These are phyloP conservation scores for Fusarium protoensiforme DNA, from an alignment of 2,329 filamentous ascomycete genomes.

Conservation along the genomic window DNA sequence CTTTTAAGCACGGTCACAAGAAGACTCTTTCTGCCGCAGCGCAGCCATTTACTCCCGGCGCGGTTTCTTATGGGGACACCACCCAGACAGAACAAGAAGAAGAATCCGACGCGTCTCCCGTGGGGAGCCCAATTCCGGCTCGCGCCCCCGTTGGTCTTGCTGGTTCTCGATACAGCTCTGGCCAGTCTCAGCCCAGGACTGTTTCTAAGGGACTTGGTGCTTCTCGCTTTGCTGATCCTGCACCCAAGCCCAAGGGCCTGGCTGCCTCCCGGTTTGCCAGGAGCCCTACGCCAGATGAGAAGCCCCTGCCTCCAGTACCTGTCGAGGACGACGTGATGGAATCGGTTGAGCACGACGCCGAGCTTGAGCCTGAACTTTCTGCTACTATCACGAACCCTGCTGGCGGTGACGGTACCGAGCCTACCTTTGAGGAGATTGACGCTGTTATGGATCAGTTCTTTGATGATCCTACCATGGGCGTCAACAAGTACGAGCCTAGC, in stretches of 20 bases:
- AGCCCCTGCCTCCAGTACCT: conserved; percentile 39
- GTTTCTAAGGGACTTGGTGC: conserved; percentile 52
- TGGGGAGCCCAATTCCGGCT: conserved; percentile 30
- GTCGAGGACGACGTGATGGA: conserved; percentile 43
- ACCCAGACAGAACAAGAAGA: conserved; percentile 34
- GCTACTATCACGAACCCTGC: conserved; percentile 27
- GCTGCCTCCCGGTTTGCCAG: conserved; percentile 58
- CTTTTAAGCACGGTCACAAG: conserved; percentile 56
- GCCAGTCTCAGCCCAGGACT: conserved; percentile 46
- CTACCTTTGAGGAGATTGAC: conserved; percentile 86
- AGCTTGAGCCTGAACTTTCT: conserved; percentile 27
- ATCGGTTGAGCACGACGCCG: conserved; percentile 44
- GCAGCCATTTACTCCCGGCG: conserved; percentile 71
- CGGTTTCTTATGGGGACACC: conserved; percentile 41
- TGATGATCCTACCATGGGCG: conserved; percentile 77
- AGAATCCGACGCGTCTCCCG: conserved; percentile 37
- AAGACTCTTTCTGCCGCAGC: conserved; percentile 74
- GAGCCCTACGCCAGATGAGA: conserved; percentile 47
- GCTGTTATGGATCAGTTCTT: conserved; percentile 89
- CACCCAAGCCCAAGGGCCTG: conserved; percentile 56
- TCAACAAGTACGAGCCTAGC: conserved; percentile 69
- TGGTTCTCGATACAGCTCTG: conserved; percentile 35
- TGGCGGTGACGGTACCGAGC: conserved; percentile 48
- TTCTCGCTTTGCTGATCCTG: conserved; percentile 61
- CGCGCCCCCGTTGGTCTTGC: conserved; percentile 32